phyloP scores from a whole-genome alignment of 371 early-diverging fungal species.

The Cokeromyces recurvatus region DNA sequence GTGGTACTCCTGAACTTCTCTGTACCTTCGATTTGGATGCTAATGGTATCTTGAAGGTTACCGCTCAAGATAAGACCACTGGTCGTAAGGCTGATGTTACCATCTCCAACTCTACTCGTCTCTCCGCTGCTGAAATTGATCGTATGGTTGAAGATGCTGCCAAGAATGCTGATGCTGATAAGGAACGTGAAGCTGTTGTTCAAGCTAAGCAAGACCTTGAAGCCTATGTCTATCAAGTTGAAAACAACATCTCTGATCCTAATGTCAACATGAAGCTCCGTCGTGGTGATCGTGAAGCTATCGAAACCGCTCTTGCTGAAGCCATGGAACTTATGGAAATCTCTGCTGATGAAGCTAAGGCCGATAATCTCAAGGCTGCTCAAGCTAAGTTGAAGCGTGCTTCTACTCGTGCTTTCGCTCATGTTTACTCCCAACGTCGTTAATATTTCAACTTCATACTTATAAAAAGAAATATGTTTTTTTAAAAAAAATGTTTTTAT shows the following conservation, averaged over 20 bases:
- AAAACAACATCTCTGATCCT: slow-evolving; percentile 77
- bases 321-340: slow-evolving; percentile 85
- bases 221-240: slow-evolving; percentile 82
- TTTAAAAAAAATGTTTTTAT: not conserved
- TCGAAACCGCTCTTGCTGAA: slow-evolving; percentile 81
- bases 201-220: slow-evolving; percentile 86
- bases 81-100: slow-evolving; percentile 86
- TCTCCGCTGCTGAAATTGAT: slow-evolving; percentile 87
- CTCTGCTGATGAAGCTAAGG: slow-evolving; percentile 71
- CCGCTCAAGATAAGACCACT: slow-evolving; percentile 89
- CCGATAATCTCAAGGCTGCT: slow-evolving; percentile 82
- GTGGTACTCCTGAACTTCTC: slow-evolving; percentile 89
- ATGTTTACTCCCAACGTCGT: slow-evolving; percentile 55
- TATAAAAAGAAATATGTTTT: no score
- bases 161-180: slow-evolving; percentile 82
- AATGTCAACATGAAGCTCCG: slow-evolving; percentile 77
- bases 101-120: slow-evolving; percentile 89
- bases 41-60: slow-evolving; percentile 93
- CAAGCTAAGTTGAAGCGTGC: slow-evolving; percentile 90
- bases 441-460: slow-evolving; percentile 11
- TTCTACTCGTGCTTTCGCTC: slow-evolving; percentile 71
- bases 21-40: slow-evolving; percentile 94
- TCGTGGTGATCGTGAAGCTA: slow-evolving; percentile 76
- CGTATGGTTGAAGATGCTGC: slow-evolving; percentile 89
- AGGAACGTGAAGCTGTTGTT: slow-evolving; percentile 73